Evolutionary conservation across 108 stramenopile genomes (phyloP), one percentile per base, ranked within the genome.

Genomic region (Nitzschia putrida): DNA sequence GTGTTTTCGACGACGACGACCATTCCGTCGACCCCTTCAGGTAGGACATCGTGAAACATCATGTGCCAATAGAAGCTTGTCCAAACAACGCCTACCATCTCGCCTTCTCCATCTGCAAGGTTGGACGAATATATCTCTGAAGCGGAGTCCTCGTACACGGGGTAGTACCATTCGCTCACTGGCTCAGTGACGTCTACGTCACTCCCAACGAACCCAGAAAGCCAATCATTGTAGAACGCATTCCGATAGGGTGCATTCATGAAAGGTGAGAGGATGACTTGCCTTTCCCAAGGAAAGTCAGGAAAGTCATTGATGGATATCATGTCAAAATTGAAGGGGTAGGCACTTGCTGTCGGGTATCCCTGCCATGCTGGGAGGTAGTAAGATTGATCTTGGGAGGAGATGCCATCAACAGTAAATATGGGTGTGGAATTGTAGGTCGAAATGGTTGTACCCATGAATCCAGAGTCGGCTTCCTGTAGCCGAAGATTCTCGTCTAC

Each of bases 41-140:
- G 84, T 3, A 85, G 61, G 22, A 80, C 70, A 13, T 51, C 44
- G 7, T 22, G 37, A 12, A 85, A 51, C 39, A 81, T 23, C 10
- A 60, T 68, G 29, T 70, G 69, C 84, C 84, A 85, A 23, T 51
- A 73, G 54, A 85, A 80, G 41, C 69, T 69, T 2, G 73, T 70
- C 20, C 69, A 61, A 3, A 74, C 64, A 11, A 53, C 57, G 13
- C 21, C 34, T 41, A 60, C 54, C 2, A 66, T 20, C 16, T 34
- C 51, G 51, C 8, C 10, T 0, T 57, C 21, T 14, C 47, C 51
- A 22, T 57, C 47, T 18, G 3, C 47, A 2, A 49, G 18, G 14
- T 82, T 68, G 0, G n/a, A 34, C 25, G 72, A 18, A 3, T 2
- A 16, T 34, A 34, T 4, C 29, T 34, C 29, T 34, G 29, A 34